A percentile compares a stretch with the other conserved stretches of the same genome.
Evolutionary conservation across 352 stramenopile genomes (phyloP).

Genomic region (Phytopythium oedochilum): DNA sequence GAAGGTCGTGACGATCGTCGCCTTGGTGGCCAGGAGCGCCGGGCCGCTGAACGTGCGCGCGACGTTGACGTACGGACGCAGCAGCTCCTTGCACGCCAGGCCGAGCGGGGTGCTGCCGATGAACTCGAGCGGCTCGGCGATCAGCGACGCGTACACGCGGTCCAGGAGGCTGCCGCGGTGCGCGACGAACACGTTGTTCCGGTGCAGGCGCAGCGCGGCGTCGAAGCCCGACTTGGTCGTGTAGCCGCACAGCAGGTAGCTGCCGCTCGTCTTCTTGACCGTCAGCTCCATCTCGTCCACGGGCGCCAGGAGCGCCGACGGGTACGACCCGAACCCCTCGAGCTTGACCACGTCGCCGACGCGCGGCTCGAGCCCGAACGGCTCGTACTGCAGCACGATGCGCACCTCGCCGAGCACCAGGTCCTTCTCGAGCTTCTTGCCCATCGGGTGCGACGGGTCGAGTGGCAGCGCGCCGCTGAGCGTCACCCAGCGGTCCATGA

Average conservation of each 20-base stretch:
- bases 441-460: constrained; percentile 2
- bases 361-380: constrained; percentile 69
- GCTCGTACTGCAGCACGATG: constrained; percentile 75
- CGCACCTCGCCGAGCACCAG: constrained; percentile 66
- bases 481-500: constrained; percentile 76
- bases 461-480: constrained; percentile 39
- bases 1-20: constrained; percentile 71
- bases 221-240: constrained; percentile 62
- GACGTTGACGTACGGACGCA: constrained; percentile 65
- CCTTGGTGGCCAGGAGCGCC: constrained; percentile 54
- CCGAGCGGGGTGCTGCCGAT: constrained; percentile 60
- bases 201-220: constrained; percentile 53
- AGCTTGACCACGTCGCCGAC: constrained; percentile 72
- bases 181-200: constrained; percentile 75
- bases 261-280: constrained; percentile 80
- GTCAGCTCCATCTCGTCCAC: constrained; percentile 70
- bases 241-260: constrained; percentile 72
- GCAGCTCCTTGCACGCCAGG: constrained; percentile 39
- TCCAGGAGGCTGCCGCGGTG: constrained; percentile 69
- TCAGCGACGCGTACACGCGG: constrained; percentile 58
- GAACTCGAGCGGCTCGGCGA: constrained; percentile 73
- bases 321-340: constrained; percentile 71
- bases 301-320: constrained; percentile 53
- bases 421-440: constrained; percentile 46
- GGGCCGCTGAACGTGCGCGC: constrained; percentile 65